Conservation (phyloP, 2,329 filamentous ascomycete genomes). For the Rhynchosporium graminicola region DNA sequence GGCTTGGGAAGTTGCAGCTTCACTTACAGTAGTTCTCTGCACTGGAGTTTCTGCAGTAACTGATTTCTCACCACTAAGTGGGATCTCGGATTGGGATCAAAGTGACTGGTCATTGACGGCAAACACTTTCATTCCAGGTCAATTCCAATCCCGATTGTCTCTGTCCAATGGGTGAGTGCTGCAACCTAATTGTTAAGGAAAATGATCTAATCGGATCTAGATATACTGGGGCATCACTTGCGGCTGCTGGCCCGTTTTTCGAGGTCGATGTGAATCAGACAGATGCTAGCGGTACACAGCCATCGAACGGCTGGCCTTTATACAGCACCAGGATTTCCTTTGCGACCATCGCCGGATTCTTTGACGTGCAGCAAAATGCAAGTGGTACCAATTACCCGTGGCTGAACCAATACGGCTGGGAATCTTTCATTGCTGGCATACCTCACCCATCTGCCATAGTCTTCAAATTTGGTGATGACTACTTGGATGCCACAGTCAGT, state of each 20-base stretch:
- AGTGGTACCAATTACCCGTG: constrained; percentile 66
- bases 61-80: constrained; percentile 37
- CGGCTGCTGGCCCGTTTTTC: constrained; percentile 39
- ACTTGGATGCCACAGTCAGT: constrained; percentile 62
- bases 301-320: constrained; percentile 67
- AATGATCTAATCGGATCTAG: constrained; percentile 25
- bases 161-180: constrained; percentile 39
- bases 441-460: constrained; percentile 67
- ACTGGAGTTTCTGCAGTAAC: constrained; percentile 23
- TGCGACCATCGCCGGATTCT: constrained; percentile 68
- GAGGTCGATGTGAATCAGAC: constrained; percentile 40
- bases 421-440: constrained; percentile 70
- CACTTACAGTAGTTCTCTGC: neutral
- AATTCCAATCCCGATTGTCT: constrained; percentile 39
- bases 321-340: constrained; percentile 64
- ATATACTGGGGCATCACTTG: constrained; percentile 39
- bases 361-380: constrained; percentile 57
- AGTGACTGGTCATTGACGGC: constrained; percentile 38
- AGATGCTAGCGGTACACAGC: constrained; percentile 33
- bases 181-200: neutral
- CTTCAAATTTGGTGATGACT: constrained; percentile 55
- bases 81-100: constrained; percentile 36
- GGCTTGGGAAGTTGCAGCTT: neutral
- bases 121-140: constrained; percentile 33
- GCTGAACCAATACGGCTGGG: constrained; percentile 68